Percentiles rank a stretch among this genome's conserved stretches.
These are phyloP conservation scores for Exophiala aquamarina DNA, from an alignment of 2,329 filamentous ascomycete species.

Conservation along the genomic window DNA sequence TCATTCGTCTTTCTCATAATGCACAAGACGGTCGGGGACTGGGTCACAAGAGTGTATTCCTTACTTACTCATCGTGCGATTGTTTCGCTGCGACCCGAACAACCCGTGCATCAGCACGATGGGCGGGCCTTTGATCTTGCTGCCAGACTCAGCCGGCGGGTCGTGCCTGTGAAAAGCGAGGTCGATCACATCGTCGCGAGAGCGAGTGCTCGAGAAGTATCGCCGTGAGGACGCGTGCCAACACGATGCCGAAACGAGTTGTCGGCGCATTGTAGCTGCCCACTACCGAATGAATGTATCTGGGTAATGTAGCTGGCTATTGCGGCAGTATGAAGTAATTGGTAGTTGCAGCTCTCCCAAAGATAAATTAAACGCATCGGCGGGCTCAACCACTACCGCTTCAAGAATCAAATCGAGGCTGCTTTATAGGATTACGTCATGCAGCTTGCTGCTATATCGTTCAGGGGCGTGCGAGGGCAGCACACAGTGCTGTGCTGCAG, in stretches of 20 bases:
- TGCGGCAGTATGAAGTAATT: too few species aligned
- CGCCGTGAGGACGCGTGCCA: slow-evolving; percentile 4
- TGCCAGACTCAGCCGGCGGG: slow-evolving; percentile 11
- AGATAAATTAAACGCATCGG: too few species aligned
- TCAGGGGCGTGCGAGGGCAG: too few species aligned
- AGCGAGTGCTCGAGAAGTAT: slow-evolving; percentile 16
- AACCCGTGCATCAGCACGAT: slow-evolving; percentile 90
- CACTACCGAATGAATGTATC: too few species aligned
- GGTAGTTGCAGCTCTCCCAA: too few species aligned
- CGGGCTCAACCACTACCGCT: too few species aligned
- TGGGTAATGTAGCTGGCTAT: too few species aligned
- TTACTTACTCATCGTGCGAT: slow-evolving; percentile 90
- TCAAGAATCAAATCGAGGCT: too few species aligned
- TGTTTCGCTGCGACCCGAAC: slow-evolving; percentile 86
- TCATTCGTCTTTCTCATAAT: not conserved
- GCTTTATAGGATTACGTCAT: too few species aligned
- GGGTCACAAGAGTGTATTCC: slow-evolving; percentile 31
- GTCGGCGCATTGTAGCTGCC: slow-evolving; percentile 3
- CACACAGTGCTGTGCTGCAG: too few species aligned
- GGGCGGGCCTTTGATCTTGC: slow-evolving; percentile 47
- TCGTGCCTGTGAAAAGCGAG: slow-evolving; percentile 28
- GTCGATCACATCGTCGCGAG: slow-evolving; percentile 17
- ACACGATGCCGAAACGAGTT: too few species aligned
- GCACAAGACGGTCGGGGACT: slow-evolving; percentile 6
- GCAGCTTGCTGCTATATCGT: too few species aligned